Percentiles rank a stretch among this genome's conserved stretches.
phyloP scores from a whole-genome alignment of 495 filamentous ascomycete species.

The Penicillium pulvis region DNA sequence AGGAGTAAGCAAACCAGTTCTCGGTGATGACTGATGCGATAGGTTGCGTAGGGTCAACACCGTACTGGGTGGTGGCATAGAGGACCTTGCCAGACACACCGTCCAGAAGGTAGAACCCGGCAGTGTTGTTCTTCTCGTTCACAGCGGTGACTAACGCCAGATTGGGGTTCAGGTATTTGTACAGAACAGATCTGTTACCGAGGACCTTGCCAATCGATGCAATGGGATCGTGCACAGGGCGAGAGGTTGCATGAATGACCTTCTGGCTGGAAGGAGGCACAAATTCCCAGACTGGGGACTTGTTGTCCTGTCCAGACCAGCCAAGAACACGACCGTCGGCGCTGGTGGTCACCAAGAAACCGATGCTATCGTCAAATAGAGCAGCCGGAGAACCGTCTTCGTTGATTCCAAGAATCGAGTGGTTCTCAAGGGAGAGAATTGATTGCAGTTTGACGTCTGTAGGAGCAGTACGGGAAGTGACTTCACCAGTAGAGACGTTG shows the following conservation, averaged over 20 bases:
- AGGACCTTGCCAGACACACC: slow-evolving; percentile 81
- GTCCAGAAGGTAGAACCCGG: slow-evolving; percentile 81
- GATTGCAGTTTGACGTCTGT: slow-evolving; percentile 32
- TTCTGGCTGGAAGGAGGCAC: slow-evolving; percentile 63
- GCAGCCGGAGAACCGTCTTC: slow-evolving; percentile 39
- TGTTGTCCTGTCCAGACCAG: slow-evolving; percentile 47
- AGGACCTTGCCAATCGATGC: slow-evolving; percentile 95
- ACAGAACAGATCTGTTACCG: slow-evolving; percentile 86
- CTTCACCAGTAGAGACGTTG: slow-evolving; percentile 58
- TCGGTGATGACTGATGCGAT: slow-evolving; percentile 80
- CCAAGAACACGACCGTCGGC: slow-evolving; percentile 64
- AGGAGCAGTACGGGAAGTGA: slow-evolving; percentile 42
- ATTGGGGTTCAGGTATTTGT: slow-evolving; percentile 96
- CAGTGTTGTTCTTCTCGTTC: slow-evolving; percentile 50
- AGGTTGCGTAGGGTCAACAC: slow-evolving; percentile 72
- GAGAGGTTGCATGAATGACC: slow-evolving; percentile 64
- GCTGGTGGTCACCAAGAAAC: slow-evolving; percentile 62
- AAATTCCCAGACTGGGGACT: slow-evolving; percentile 73
- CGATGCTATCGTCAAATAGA: slow-evolving; percentile 25
- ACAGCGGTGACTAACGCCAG: slow-evolving; percentile 75
- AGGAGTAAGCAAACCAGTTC: slow-evolving; percentile 96
- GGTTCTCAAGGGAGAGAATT: slow-evolving; percentile 30
- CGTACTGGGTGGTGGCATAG: slow-evolving; percentile 66
- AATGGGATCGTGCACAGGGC: slow-evolving; percentile 79
- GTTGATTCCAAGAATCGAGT: slow-evolving; percentile 34